Percentiles rank a stretch among this genome's conserved stretches.
phyloP scores from a whole-genome alignment of 2,329 filamentous ascomycete species.

The Trichoderma sp. region DNA sequence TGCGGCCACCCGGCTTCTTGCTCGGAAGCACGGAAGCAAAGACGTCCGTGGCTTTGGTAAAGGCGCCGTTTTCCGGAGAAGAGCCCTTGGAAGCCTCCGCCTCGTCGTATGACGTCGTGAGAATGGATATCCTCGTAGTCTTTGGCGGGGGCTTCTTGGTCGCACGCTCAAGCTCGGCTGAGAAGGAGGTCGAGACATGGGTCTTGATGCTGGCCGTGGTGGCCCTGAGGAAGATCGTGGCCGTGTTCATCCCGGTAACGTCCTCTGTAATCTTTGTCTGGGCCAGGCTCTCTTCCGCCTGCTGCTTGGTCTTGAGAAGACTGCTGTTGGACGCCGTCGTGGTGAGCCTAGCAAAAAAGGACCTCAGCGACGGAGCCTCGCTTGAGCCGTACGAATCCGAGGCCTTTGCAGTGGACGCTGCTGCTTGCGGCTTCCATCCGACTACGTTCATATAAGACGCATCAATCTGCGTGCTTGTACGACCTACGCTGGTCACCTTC shows the following conservation, averaged over 20 bases:
- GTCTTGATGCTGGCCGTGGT: constrained; percentile 83
- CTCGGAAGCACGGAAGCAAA: constrained; percentile 89
- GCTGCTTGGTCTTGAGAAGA: constrained; percentile 55
- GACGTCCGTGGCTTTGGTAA: constrained; percentile 69
- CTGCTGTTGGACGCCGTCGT: constrained; percentile 55
- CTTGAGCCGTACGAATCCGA: constrained; percentile 54
- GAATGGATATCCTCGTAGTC: constrained; percentile 77
- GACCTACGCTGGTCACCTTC: constrained; percentile 78
- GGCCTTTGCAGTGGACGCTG: constrained; percentile 45
- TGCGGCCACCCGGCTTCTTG: constrained; percentile 77
- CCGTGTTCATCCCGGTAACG: constrained; percentile 68
- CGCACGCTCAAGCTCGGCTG: constrained; percentile 85
- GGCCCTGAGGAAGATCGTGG: constrained; percentile 85
- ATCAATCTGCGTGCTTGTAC: constrained; percentile 89
- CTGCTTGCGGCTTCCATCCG: constrained; percentile 71
- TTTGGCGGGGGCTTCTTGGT: constrained; percentile 97
- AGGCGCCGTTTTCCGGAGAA: constrained; percentile 43
- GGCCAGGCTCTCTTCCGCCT: constrained; percentile 63
- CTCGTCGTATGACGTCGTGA: constrained; percentile 91
- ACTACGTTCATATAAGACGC: constrained; percentile 86
- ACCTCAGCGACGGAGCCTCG: constrained; percentile 65
- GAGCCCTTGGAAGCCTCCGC: constrained; percentile 63
- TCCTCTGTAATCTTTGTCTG: constrained; percentile 70
- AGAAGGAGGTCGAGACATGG: constrained; percentile 70
- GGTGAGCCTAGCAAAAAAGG: constrained; percentile 80